Evolutionary conservation across 192 early-diverging fungal genomes (phyloP), one percentile per base, ranked within the genome.

Genomic region (Diversispora eburnea): DNA sequence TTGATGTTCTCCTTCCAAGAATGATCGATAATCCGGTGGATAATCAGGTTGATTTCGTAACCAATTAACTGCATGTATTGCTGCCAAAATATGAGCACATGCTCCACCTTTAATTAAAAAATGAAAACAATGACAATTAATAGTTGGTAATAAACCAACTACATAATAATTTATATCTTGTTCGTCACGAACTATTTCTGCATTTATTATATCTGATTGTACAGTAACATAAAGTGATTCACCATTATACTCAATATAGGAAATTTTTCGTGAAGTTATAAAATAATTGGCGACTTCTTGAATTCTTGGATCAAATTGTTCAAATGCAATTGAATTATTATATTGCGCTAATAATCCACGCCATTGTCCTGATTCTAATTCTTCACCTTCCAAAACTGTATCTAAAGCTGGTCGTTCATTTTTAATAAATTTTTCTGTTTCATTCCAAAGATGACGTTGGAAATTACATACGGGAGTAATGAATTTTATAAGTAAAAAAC

Each of bases 101-200:
- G 42, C 4, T 15, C 61, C 61, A n/a, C 61, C 61, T 42, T 8
- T 33, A 13, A 63, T 4, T 7, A 63, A 17, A 2, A 63, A 63
- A 63, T 63, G 33, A 43, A 63, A 63, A 42, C 61, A 63, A 63
- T 63, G 61, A 63, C 61, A 63, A 43, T 41, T 63, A 42, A 63
- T 43, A 13, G 43, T 17, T 17, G 61, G 61, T n/a, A 17, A 8
- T n/a, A 63, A 41, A 42, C 61, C 39, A 63, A 63, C 61, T 0
- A 41, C 8, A 45, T 63, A 63, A 42, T 33, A 63, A 10, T 42
- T 41, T 41, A 63, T 63, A n/a, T 63, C 41, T 42, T 45, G 15
- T n/a, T 63, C 43, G 43, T 43, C 41, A 42, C 39, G 61, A 19
- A 33, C 10, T 42, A n/a, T 42, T 43, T 63, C 61, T 17, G 61